Conservation (phyloP, 2,329 filamentous ascomycete species). For the Xylariaceae sp. region DNA sequence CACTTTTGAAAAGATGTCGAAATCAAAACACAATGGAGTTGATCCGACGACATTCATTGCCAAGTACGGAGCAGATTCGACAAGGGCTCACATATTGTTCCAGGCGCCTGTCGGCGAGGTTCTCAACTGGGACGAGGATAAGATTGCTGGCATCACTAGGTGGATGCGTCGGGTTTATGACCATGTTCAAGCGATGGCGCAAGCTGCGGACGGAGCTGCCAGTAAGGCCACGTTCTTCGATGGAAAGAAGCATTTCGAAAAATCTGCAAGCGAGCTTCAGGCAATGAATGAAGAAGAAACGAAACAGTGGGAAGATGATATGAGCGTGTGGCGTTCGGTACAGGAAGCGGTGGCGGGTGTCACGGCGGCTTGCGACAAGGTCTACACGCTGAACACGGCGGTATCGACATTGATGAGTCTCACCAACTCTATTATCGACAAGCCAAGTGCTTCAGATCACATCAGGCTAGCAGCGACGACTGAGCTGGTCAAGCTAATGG, state of each 20-base stretch:
- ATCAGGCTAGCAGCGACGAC: slow-evolving; percentile 58
- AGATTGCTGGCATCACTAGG: slow-evolving; percentile 79
- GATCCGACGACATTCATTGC: slow-evolving; percentile 76
- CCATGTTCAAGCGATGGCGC: slow-evolving; percentile 50
- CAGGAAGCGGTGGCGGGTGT: slow-evolving; percentile 72
- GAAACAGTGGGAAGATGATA: slow-evolving; percentile 52
- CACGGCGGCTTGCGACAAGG: slow-evolving; percentile 70
- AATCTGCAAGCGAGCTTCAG: slow-evolving; percentile 37
- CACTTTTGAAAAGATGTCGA: slow-evolving; percentile 91
- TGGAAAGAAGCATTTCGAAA: slow-evolving; percentile 47
- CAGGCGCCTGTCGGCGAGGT: slow-evolving; percentile 84
- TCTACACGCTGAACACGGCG: slow-evolving; percentile 81
- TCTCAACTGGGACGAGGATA: slow-evolving; percentile 85
- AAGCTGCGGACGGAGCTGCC: slow-evolving; percentile 3
- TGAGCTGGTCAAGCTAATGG: slow-evolving; percentile 72
- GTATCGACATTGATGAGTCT: slow-evolving; percentile 83
- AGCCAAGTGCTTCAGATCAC: slow-evolving; percentile 47
- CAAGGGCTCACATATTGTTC: slow-evolving; percentile 86
- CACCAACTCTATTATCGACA: slow-evolving; percentile 69
- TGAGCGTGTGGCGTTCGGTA: slow-evolving; percentile 65
- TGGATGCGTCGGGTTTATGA: slow-evolving; percentile 76
- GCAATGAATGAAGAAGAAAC: slow-evolving; percentile 38
- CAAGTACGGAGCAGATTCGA: slow-evolving; percentile 81
- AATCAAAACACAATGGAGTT: slow-evolving; percentile 91
- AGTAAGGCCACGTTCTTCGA: slow-evolving; percentile 21